Conservation (phyloP, 148 eudicot species). For the Rheum nobile region DNA sequence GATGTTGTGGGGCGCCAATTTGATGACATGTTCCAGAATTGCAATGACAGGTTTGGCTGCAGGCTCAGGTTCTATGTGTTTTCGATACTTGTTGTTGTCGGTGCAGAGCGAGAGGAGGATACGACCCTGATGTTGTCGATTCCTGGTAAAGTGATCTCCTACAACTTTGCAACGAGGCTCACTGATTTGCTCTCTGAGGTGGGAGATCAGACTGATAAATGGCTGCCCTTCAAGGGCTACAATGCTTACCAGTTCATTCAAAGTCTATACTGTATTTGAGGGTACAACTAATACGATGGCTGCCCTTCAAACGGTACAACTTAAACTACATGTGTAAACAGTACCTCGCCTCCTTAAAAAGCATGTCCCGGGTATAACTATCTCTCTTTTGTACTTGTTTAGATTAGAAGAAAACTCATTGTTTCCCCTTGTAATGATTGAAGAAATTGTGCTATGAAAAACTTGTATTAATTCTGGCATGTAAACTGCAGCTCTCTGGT, state of each 20-base stretch:
- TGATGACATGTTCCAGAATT: conserved; percentile 30
- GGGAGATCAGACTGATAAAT: conserved; percentile 28
- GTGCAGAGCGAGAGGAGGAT: conserved; percentile 11
- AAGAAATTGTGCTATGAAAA: neutral
- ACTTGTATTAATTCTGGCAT: neutral
- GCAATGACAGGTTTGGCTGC: conserved; percentile 22
- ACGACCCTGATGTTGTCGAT: conserved; percentile 20
- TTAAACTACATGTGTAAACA: neutral
- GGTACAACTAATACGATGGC: neutral
- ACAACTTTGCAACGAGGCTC: conserved; percentile 16
- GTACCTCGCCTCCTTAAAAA: neutral
- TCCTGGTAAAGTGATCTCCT: conserved; percentile 34
- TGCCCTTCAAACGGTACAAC: neutral
- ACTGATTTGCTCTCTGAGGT: conserved; percentile 22
- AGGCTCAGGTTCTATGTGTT: conserved; percentile 25
- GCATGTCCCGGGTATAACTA: neutral
- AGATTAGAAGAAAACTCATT: neutral
- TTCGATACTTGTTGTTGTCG: conserved; percentile 26
- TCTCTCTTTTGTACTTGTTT: neutral
- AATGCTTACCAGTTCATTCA: conserved; percentile 35
- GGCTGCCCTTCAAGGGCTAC: conserved; percentile 32
- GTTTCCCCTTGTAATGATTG: neutral
- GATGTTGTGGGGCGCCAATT: conserved; percentile 29
- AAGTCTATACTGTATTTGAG: conserved; percentile 19
- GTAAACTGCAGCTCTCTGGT: neutral